These are phyloP conservation scores for Agaricus blazei DNA, from an alignment of 768 basidiomycete species.

Conservation along the genomic window DNA sequence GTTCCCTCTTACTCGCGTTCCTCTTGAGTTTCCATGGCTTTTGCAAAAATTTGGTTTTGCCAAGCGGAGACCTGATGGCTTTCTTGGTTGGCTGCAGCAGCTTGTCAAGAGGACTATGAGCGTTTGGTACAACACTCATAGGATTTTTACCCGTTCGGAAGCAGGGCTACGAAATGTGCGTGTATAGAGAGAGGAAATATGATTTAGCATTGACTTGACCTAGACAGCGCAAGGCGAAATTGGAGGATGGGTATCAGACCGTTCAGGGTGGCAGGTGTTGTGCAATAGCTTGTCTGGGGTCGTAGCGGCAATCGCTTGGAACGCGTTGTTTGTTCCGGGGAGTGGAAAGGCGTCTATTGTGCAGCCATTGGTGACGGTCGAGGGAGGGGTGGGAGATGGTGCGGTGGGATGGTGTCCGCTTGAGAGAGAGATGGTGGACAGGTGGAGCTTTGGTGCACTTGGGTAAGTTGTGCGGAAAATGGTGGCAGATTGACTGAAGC, in stretches of 20 bases:
- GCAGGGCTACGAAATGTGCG: conserved; percentile 75
- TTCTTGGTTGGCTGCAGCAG: conserved; percentile 70
- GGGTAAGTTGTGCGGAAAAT: conserved; percentile 42
- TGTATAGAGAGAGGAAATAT: conserved; percentile 41
- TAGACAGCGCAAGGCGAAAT: conserved; percentile 62
- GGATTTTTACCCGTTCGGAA: conserved; percentile 75
- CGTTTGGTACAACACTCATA: conserved; percentile 63
- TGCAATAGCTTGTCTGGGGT: conserved; percentile 72
- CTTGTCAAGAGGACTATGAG: conserved; percentile 58
- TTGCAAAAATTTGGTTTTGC: conserved; percentile 69
- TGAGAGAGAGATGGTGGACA: conserved; percentile 34
- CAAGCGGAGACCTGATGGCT: conserved; percentile 72
- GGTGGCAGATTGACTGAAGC: neutral
- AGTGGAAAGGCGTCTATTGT: too few relatives aligned
- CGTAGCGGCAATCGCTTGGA: conserved; percentile 60
- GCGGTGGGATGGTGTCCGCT: conserved; percentile 58
- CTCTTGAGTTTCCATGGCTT: conserved; percentile 65
- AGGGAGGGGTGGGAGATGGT: conserved; percentile 25
- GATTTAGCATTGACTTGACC: too few relatives aligned
- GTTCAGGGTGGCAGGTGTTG: conserved; percentile 76
- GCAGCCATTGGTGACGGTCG: too few relatives aligned
- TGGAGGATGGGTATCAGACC: conserved; percentile 79
- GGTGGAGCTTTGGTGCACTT: conserved; percentile 58
- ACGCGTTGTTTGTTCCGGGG: conserved; percentile 35
- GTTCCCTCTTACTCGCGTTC: conserved; percentile 31